phyloP scores from a whole-genome alignment of 2,329 filamentous ascomycete genomes.

The Neopestalotiopsis rosae region DNA sequence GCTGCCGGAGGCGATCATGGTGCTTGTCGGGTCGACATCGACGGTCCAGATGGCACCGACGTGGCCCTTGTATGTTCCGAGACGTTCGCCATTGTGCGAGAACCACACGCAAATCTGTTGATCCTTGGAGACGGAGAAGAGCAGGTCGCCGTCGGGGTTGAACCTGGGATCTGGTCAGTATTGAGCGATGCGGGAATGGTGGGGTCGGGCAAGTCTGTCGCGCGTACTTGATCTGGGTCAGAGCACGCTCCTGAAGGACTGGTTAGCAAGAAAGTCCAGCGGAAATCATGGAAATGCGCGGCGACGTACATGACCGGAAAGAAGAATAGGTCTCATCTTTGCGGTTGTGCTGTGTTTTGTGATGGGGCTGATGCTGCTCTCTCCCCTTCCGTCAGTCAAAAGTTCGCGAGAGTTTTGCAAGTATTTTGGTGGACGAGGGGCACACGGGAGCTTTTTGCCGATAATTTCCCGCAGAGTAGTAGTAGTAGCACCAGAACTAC shows the following conservation, averaged over 20 bases:
- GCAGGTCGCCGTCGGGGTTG: slow-evolving; percentile 93
- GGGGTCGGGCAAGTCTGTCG: slow-evolving; percentile 23
- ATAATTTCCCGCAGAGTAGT: slow-evolving; percentile 8
- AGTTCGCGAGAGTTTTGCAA: slow-evolving; percentile 15
- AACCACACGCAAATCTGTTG: slow-evolving; percentile 97
- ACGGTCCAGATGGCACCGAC: slow-evolving; percentile 99
- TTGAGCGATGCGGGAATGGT: slow-evolving; percentile 20
- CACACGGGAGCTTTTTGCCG: slow-evolving; percentile 14
- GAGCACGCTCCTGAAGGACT: slow-evolving; percentile 75
- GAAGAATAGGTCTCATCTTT: slow-evolving; percentile 94
- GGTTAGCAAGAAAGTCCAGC: slow-evolving; percentile 22
- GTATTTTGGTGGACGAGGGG: slow-evolving; percentile 17
- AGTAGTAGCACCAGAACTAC: background rate
- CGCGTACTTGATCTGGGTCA: slow-evolving; percentile 88
- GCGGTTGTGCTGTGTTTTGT: slow-evolving; percentile 33
- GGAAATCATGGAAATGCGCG: background rate
- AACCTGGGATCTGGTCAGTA: slow-evolving; percentile 58
- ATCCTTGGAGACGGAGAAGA: slow-evolving; percentile 96
- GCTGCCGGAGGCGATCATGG: slow-evolving; percentile 90
- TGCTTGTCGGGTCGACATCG: slow-evolving; percentile 91
- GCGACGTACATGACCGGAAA: slow-evolving; percentile 80
- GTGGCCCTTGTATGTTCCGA: slow-evolving; percentile 96
- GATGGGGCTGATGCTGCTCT: slow-evolving; percentile 8
- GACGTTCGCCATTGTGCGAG: slow-evolving; percentile 95
- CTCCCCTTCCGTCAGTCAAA: slow-evolving; percentile 16